These are phyloP conservation scores for Arabidopsis hybrid DNA, from an alignment of 441 rosid species.

Conservation along the genomic window DNA sequence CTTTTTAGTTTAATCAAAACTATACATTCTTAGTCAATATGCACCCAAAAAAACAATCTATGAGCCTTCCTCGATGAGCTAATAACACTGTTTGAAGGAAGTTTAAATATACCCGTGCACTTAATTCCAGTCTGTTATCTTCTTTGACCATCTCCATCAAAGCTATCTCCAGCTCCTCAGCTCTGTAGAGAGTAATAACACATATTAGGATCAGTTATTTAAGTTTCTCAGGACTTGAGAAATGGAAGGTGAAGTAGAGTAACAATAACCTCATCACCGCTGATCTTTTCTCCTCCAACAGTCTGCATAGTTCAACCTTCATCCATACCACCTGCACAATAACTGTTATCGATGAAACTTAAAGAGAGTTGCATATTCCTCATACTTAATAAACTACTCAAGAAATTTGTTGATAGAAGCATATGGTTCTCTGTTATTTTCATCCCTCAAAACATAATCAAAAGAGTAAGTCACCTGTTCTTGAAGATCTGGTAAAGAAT, in stretches of 20 bases:
- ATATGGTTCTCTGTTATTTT: neutral
- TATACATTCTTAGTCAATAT: too few relatives aligned
- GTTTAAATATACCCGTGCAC: slow-evolving; percentile 57
- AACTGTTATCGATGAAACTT: slow-evolving; percentile 66
- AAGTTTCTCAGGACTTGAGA: neutral
- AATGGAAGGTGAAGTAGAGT: slow-evolving; percentile 33
- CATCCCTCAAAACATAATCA: neutral
- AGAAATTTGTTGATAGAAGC: neutral
- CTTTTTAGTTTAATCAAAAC: too few relatives aligned
- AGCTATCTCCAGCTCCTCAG: slow-evolving; percentile 82
- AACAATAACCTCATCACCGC: slow-evolving; percentile 60
- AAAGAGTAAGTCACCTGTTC: slow-evolving; percentile 59
- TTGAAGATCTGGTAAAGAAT: slow-evolving; percentile 69
- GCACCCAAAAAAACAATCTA: neutral
- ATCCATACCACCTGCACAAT: slow-evolving; percentile 70
- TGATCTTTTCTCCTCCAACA: slow-evolving; percentile 76
- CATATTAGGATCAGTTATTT: slow-evolving; percentile 12
- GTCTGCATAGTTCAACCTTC: slow-evolving; percentile 73
- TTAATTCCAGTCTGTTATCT: slow-evolving; percentile 68
- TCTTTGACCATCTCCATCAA: slow-evolving; percentile 77
- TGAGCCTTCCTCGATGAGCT: neutral
- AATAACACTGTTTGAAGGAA: slow-evolving; percentile 21
- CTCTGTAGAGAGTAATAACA: slow-evolving; percentile 49
- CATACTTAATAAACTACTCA: slow-evolving; percentile 23
- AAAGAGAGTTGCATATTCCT: slow-evolving; percentile 47